A percentile compares a stretch with the other conserved stretches of the same genome.
These are phyloP conservation scores for Psidium guajava DNA, from an alignment of 345 rosid genomes.

Conservation along the genomic window DNA sequence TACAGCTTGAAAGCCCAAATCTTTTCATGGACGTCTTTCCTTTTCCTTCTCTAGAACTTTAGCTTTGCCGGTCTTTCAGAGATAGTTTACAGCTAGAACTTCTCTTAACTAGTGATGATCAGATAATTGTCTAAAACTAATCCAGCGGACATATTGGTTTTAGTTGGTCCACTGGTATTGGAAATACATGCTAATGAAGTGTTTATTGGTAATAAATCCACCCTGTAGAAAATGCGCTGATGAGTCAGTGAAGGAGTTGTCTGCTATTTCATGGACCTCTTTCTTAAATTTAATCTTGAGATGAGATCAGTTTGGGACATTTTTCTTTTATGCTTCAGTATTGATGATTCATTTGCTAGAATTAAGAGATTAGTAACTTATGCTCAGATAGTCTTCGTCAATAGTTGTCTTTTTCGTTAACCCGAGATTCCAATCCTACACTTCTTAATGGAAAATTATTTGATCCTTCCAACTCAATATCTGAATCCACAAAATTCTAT, in stretches of 20 bases:
- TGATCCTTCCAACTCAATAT: not conserved
- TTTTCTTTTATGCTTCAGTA: not conserved
- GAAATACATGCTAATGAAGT: not conserved
- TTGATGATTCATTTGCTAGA: not conserved
- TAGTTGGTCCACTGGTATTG: not conserved
- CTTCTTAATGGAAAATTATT: not conserved
- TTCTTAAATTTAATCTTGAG: not conserved
- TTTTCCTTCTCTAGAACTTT: not conserved
- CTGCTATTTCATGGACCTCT: not conserved
- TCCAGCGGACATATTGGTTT: not conserved
- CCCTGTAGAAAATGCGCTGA: not conserved
- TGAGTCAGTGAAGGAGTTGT: not conserved
- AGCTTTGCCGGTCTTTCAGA: not conserved
- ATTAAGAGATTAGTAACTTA: not conserved
- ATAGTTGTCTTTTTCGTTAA: not conserved
- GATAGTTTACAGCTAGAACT: not conserved
- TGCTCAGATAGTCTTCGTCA: not conserved
- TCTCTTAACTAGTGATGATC: not conserved
- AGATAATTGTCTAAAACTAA: not conserved
- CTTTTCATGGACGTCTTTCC: not conserved
- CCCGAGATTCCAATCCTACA: not conserved
- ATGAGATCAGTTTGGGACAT: not conserved
- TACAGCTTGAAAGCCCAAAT: conserved; percentile 16
- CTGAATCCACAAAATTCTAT: not conserved
- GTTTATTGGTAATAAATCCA: not conserved